Percentiles rank a stretch among this genome's conserved stretches.
Evolutionary conservation across 495 filamentous ascomycete species (phyloP).

Genomic region (Aspergillus steynii): DNA sequence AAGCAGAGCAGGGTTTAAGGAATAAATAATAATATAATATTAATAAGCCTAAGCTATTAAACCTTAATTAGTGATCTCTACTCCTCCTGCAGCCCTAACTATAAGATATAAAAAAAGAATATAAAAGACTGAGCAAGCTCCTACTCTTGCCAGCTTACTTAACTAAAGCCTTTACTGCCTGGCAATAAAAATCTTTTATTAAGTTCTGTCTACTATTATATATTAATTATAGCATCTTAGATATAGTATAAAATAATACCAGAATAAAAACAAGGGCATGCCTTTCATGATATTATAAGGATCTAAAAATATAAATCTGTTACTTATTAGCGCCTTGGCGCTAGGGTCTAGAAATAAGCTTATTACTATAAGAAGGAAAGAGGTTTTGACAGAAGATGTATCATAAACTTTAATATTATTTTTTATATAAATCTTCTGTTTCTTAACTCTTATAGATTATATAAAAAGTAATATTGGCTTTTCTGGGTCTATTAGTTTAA

Average conservation of each 20-base stretch:
- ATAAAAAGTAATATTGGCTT: too few relatives aligned
- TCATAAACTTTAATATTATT: too few relatives aligned
- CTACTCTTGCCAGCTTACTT: background rate
- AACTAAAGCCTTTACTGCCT: background rate
- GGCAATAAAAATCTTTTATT: background rate
- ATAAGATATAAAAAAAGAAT: background rate
- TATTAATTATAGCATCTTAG: background rate
- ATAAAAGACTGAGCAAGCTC: background rate
- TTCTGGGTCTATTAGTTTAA: too few relatives aligned
- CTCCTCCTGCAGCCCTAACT: conserved; percentile 1
- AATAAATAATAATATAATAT: background rate
- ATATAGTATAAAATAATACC: background rate
- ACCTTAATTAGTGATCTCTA: background rate
- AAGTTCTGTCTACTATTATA: background rate
- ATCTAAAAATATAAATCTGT: conserved; percentile 1
- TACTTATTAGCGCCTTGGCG: conserved; percentile 1
- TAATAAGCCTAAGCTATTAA: background rate
- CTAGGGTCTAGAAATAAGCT: conserved; percentile 1
- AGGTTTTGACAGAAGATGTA: background rate
- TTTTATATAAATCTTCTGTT: too few relatives aligned
- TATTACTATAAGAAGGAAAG: background rate
- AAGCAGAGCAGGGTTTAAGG: conserved; percentile 1
- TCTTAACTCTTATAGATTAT: too few relatives aligned
- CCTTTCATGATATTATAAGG: background rate
- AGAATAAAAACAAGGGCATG: background rate